Evolutionary conservation across 371 early-diverging fungal species (phyloP), one percentile per base, ranked within the genome.

Genomic region (Fennellomyces sp.): DNA sequence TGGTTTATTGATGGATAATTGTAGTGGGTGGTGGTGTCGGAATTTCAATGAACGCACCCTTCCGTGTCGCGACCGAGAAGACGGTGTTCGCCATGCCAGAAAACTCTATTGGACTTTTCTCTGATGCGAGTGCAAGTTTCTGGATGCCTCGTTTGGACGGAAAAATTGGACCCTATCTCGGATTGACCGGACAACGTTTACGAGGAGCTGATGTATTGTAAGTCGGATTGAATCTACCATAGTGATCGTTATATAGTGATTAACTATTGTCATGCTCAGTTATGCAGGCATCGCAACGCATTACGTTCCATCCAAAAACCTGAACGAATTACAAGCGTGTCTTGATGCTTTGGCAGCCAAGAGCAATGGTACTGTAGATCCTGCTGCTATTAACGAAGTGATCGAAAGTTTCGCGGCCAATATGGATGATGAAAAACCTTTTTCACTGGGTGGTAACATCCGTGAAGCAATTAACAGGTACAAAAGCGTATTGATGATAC

Each of bases 1-100:
- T n/a, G n/a, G n/a, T n/a, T n/a, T n/a, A n/a, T n/a, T n/a, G n/a
- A n/a, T n/a, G n/a, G n/a, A n/a, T n/a, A 29, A 52, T 7, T 48
- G 63, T 29, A 91, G 92, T 95, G 95, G 98, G 98, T 29, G 97
- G 95, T 28, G 98, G 98, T 27, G 92, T 94, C 28, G 98, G 97
- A 19, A 65, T 98, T 17, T 89, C 92, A 19, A 91, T 93, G 19
- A 95, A 94, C 63, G 95, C 93, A 5, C 93, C 95, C 7, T 96
- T 97, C 82, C 80, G 97, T 29, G 89, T 98, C 41, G 97, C 95
- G 5, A 96, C 96, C 17, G 97, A 98, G 71, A 87, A 89, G 30
- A 93, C 97, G 1, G 64, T 90, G 35, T 91, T 95, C 65, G 94
- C 96, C 19, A 97, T 97, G 96, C 96, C 95, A 7, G 96, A 97